A percentile compares a stretch with the other conserved stretches of the same genome.
phyloP scores from a whole-genome alignment of 306 rosid species.

The Prinsepia uniflora region DNA sequence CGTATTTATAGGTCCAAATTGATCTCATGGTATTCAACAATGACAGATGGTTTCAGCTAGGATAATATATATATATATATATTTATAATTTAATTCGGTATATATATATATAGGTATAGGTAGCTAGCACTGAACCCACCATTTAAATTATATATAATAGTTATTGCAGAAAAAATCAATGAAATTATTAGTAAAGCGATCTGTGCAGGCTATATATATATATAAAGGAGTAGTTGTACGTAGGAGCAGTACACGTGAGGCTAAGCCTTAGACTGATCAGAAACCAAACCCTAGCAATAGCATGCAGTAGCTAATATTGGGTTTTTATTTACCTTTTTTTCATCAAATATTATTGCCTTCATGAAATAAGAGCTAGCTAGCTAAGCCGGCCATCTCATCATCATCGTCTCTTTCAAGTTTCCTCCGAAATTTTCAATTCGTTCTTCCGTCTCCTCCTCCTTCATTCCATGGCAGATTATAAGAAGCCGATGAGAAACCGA shows the following conservation, averaged over 20 bases:
- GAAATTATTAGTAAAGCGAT: not conserved
- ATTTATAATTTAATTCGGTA: too few species aligned
- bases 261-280: not conserved
- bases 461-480: constrained; percentile 68
- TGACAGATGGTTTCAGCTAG: too few species aligned
- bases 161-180: not conserved
- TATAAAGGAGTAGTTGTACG: not conserved
- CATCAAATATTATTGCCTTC: not conserved
- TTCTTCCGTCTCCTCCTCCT: constrained; percentile 26
- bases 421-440: not conserved
- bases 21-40: too few species aligned
- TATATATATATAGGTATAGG: not conserved
- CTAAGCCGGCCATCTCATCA: not conserved
- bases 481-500: constrained; percentile 36
- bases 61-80: not conserved
- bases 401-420: not conserved
- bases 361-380: not conserved
- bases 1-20: too few species aligned
- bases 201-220: not conserved
- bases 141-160: not conserved
- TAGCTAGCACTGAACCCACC: constrained; percentile 6
- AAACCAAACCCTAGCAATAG: constrained; percentile 10
- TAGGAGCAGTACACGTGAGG: not conserved
- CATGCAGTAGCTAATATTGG: not conserved
- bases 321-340: constrained; percentile 16